phyloP scores from a whole-genome alignment of 768 basidiomycete genomes.

The Tulasnella sp. region DNA sequence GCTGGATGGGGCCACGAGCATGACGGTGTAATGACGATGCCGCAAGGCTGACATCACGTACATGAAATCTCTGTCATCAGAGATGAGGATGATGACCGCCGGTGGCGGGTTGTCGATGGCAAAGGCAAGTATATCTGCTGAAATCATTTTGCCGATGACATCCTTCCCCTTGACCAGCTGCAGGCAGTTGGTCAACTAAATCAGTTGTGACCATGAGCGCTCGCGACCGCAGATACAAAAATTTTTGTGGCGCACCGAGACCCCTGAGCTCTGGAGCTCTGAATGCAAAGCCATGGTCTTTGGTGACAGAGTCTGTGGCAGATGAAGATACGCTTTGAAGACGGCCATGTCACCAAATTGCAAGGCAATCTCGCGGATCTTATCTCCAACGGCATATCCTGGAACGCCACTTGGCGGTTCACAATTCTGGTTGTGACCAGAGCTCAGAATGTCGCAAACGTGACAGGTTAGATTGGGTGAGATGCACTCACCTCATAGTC shows the following conservation, averaged over 20 bases:
- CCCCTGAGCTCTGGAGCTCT: conserved; percentile 39
- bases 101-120: conserved; percentile 48
- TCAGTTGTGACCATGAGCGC: conserved; percentile 27
- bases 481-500: neutral
- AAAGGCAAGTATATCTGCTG: conserved; percentile 54
- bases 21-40: conserved; percentile 40
- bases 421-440: conserved; percentile 20
- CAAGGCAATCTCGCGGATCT: conserved; percentile 1
- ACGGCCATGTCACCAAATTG: conserved; percentile 13
- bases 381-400: neutral
- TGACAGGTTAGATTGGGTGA: neutral
- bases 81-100: conserved; percentile 47
- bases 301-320: conserved; percentile 27
- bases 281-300: conserved; percentile 30
- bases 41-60: conserved; percentile 49
- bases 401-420: conserved; percentile 24
- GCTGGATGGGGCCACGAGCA: conserved; percentile 36
- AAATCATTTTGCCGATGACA: conserved; percentile 40
- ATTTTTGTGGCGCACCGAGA: conserved; percentile 32
- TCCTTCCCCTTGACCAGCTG: conserved; percentile 23
- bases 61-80: conserved; percentile 54
- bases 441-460: neutral
- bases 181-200: conserved; percentile 19
- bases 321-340: conserved; percentile 44
- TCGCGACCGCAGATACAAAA: conserved; percentile 26